Evolutionary conservation across 345 rosid genomes (phyloP).

Genomic region (Ceriops zippeliana): DNA sequence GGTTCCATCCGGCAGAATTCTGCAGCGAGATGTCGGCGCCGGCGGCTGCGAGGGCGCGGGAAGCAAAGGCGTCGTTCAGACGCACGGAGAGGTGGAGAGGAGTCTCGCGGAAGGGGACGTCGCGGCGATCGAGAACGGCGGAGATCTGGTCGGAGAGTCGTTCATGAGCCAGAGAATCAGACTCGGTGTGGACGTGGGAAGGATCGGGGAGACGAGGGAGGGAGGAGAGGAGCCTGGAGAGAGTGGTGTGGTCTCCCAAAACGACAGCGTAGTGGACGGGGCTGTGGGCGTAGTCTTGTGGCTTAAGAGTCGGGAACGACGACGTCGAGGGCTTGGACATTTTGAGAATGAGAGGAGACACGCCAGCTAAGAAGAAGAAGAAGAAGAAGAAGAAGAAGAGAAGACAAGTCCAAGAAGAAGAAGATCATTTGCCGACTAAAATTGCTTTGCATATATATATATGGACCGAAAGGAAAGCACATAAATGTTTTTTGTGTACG

Average conservation of each 20-base stretch:
- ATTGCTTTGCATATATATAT: too few species aligned
- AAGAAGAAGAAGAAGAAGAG: constrained; percentile 3
- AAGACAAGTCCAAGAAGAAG: constrained; percentile 12
- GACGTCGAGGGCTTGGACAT: constrained; percentile 22
- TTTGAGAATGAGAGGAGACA: not conserved
- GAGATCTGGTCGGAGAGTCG: constrained; percentile 71
- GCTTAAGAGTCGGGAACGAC: constrained; percentile 44
- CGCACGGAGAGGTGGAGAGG: constrained; percentile 90
- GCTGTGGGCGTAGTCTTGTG: constrained; percentile 73
- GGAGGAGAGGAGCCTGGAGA: constrained; percentile 59
- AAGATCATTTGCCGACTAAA: not conserved
- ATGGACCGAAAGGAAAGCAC: too few species aligned
- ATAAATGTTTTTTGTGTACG: too few species aligned
- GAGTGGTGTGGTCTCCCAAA: constrained; percentile 60
- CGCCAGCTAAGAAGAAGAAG: too few species aligned
- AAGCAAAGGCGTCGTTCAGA: constrained; percentile 53
- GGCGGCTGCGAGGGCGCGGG: constrained; percentile 45
- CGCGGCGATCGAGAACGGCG: constrained; percentile 69
- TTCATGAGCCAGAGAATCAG: constrained; percentile 67
- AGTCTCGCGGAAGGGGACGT: constrained; percentile 74
- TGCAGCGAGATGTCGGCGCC: constrained; percentile 79
- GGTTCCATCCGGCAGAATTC: constrained; percentile 79
- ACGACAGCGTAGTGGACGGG: constrained; percentile 84
- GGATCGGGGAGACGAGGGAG: constrained; percentile 71
- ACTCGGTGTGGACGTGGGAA: constrained; percentile 54